Evolutionary conservation across 1,139 yeast species (phyloP).

Genomic region (Debaryomyces udenii): DNA sequence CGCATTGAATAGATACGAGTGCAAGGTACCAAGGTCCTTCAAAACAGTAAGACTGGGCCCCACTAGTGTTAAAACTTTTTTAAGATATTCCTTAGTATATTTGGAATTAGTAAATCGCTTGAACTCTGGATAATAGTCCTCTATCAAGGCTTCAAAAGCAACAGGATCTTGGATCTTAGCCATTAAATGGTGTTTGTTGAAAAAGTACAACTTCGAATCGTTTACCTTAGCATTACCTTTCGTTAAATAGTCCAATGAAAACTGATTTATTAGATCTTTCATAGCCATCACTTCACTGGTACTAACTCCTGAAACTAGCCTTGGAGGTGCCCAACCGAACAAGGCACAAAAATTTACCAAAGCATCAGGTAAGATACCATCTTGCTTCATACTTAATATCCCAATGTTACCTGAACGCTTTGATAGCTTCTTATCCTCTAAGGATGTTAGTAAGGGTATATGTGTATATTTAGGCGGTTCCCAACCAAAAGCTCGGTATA

Average conservation of each 20-base stretch:
- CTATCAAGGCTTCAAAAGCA: constrained; percentile 35
- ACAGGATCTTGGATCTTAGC: constrained; percentile 36
- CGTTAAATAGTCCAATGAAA: constrained; percentile 71
- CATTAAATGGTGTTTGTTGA: constrained; percentile 70
- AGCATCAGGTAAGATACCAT: constrained; percentile 84
- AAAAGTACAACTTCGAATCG: constrained; percentile 68
- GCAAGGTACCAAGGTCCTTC: constrained; percentile 49
- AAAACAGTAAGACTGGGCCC: constrained; percentile 49
- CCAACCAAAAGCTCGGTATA: constrained; percentile 90
- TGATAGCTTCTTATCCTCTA: constrained; percentile 77
- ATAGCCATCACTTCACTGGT: constrained; percentile 63
- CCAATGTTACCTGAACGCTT: constrained; percentile 86
- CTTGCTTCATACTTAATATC: constrained; percentile 56
- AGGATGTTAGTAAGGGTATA: constrained; percentile 80
- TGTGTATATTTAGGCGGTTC: constrained; percentile 79
- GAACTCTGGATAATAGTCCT: constrained; percentile 29
- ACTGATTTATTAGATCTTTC: constrained; percentile 50
- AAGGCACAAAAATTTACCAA: constrained; percentile 83
- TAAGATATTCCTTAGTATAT: constrained; percentile 24
- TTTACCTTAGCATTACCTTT: constrained; percentile 94
- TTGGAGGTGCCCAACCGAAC: constrained; percentile 91
- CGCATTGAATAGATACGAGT: constrained; percentile 51
- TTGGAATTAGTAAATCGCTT: constrained; percentile 17
- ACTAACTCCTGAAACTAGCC: constrained; percentile 52
- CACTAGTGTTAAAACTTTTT: constrained; percentile 29